Base-by-base conservation (phyloP, 345 rosid species). In the Populus deltoides region DNA sequence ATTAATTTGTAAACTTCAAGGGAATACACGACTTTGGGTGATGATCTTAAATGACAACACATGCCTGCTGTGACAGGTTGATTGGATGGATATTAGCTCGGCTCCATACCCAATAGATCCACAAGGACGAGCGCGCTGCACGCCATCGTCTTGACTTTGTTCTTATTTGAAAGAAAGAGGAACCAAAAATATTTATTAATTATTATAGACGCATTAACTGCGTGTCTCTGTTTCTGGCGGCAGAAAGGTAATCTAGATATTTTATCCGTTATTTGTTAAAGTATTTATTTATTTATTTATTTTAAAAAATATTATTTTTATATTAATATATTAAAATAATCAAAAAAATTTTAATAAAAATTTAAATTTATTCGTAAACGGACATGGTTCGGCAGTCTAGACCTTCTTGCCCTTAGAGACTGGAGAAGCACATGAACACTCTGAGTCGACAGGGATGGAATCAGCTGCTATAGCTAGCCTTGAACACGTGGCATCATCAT, bases 1-100 rank as follows among this genome's bases (percentile, higher is more conserved):
- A 20, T 53, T 15, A 3, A 47, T 4, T 47, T 47, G 18, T 12
- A 15, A 47, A 18, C 59, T 53, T 53, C 3, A 53, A 20, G 59
- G 20, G 1, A 6, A 17, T 10, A 57, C 27, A 9, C 25, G 27
- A 24, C 25, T 59, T 24, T n/a, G 1, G 63, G 15, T 5, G 36
- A 8, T 35, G 75, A 29, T 70, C 36, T 39, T 57, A 43, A 70
- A 77, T 70, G 68, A 62, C 69, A 77, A 43, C 75, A 69, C 49
- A 70, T 29, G 67, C 49, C 62, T 29, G 67, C 3, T 5, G 20
- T 71, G 8, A 41, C 17, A 59, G 53, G 9, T 9, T 11, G 16
- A 49, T 45, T 45, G 51, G 51, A 45, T 13, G 51, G 51, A 4
- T 13, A 29, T 13, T 47, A 25, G 15, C 0, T 24, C 1, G 0